Evolutionary conservation across 371 early-diverging fungal genomes (phyloP), one percentile per base, ranked within the genome.

Genomic region (Lichtheimia ramosa): DNA sequence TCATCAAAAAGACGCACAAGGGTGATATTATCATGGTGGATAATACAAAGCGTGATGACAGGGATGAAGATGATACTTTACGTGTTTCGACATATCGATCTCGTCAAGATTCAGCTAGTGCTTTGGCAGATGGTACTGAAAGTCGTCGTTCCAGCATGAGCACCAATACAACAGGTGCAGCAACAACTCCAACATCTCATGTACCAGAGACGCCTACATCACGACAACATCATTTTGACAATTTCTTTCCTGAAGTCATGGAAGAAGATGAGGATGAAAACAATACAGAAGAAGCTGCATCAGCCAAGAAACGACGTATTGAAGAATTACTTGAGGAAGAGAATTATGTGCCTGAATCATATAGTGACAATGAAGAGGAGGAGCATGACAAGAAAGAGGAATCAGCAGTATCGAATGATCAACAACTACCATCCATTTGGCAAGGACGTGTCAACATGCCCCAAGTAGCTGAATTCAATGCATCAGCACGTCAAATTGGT

Each of bases 1-100:
- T 82, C 53, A 83, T 83, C 69, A 88, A 86, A 69, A 90, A 89
- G 74, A 90, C 89, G 2, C 89, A 89, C 56, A 89, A 89, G 68
- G 90, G 90, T 3, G 89, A 89, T 54, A 79, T 87, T 51, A 83
- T 81, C 39, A 82, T 77, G 66, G 56, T 79, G 28, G 63, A 69
- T 16, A 63, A 49, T 14, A 46, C 18, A 2, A 46, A 18, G 2
- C 21, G 18, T 8, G 46, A 46, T 21, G 46, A 46, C 16, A 14
- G 46, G 46, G 18, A 27, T 16, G 34, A 46, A 21, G 46, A 46
- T n/a, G 46, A 46, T 5, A 21, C 2, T n/a, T 46, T 46, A n/a
- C 46, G 21, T 5, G n/a, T 46, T 46, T 46, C 46, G 0, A 46
- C 46, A 12, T 21, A 34, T 34, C 34, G 34, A 34, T 34, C 34